Evolutionary conservation across 2,329 filamentous ascomycete species (phyloP), one percentile per base, ranked within the genome.

Genomic region (Escovopsis sp.): DNA sequence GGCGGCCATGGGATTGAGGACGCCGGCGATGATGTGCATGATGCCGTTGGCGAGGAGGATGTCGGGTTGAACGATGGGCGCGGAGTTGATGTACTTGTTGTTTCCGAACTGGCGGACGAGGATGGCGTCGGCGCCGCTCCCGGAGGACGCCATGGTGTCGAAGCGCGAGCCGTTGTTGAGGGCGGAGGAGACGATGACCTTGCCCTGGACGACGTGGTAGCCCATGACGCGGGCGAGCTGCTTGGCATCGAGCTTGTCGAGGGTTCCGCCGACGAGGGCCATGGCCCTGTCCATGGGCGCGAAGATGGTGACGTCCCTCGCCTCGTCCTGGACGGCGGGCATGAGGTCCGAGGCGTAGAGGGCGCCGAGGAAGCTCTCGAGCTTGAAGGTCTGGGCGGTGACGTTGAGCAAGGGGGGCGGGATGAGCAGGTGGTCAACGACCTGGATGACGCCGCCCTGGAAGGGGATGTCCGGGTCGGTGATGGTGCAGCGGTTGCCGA

Each of bases 171-270:
- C 47, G 45, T 57, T 42, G 61, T 62, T 48, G 15, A 69, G 56
- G 33, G 52, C 45, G 2, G 62, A 59, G 15, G 69, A 73, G 53
- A 77, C 77, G 2, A 68, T 58, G 2, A 79, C 66, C 6, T 62
- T 61, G 41, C 64, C 67, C n/a, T 68, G 66, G 37, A 84, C 59
- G 41, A 83, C 67, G 55, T 85, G 80, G 59, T 85, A 85, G 26
- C 66, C 60, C 32, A 84, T 64, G 40, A 83, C 67, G 26, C 56
- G 57, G 2, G 64, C 56, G 2, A 82, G 62, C 12, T 73, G 57
- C 4, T 66, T 56, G 0, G 58, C 54, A 23, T 64, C 65, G 28
- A 79, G 56, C 44, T 66, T 66, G 26, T 58, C 55, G 10, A 76
- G 53, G 26, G 68, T 61, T 40, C 66, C 73, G 43, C 70, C 74